Base-by-base conservation (phyloP, 371 early-diverging fungal species). In the Batrachochytrium dendrobatidis region DNA sequence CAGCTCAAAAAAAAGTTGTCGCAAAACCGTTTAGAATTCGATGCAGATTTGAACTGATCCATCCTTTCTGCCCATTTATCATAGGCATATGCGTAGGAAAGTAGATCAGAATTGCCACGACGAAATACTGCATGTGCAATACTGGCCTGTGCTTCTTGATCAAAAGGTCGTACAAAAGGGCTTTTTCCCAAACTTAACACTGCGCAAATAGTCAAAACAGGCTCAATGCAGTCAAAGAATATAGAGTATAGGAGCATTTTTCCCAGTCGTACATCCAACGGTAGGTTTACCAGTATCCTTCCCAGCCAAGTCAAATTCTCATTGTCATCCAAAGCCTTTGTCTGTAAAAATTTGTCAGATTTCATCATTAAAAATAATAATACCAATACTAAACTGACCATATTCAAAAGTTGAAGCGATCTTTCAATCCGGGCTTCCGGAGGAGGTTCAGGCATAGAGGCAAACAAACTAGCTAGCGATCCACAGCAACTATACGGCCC, bases 201-300 rank as follows among this genome's bases (percentile, higher is more conserved):
- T 4, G 48, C 48, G 18, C 48, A 46, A 6, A 92, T 76, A 0
- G 91, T 89, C 24, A 93, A 59, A 3, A 89, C 77, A 0, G 90
- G 86, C 34, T 92, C 94, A 8, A 94, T 64, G 56, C 93, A 93
- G 20, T 82, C 72, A 60, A 91, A 85, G 0, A 89, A 77, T 0
- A 88, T 78, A 0, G 87, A 90, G 61, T 81, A 78, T 31, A 97
- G 64, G 12, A 97, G 71, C 77, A 94, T 84, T 69, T 92, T 95
- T 61, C 90, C 91, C n/a, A 94, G 79, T 50, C 75, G 65, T 1
- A 69, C 67, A 57, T 80, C 76, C 29, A 80, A 60, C 1, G 83
- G 83, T 51, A 81, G 68, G 24, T 72, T 62, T 7, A 73, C 48
- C 54, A 84, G 67, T 10, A 71, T 59, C 46, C 69, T 52, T 0